These are phyloP conservation scores for Myxozyma neotropica DNA, from an alignment of 805 yeast genomes.

Conservation along the genomic window DNA sequence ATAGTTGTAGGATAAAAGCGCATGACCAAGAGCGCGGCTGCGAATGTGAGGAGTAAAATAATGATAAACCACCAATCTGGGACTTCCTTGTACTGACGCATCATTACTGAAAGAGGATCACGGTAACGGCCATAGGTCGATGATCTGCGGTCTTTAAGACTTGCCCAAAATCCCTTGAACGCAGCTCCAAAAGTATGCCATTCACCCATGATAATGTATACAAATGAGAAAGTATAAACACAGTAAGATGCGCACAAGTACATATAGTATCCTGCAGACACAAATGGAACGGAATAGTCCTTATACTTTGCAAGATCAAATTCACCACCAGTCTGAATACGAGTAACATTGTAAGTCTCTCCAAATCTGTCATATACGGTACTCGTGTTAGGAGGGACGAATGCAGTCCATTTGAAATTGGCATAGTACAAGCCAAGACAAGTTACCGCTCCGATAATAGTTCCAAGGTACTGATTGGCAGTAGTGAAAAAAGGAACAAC, in stretches of 20 bases:
- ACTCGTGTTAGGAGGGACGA: slow-evolving; percentile 52
- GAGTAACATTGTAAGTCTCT: slow-evolving; percentile 50
- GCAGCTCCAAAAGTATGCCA: slow-evolving; percentile 16
- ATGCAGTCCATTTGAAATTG: slow-evolving; percentile 50
- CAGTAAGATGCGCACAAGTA: slow-evolving; percentile 56
- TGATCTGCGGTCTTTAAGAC: slow-evolving; percentile 10
- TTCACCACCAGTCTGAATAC: slow-evolving; percentile 48
- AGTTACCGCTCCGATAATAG: slow-evolving; percentile 54
- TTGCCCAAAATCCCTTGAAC: slow-evolving; percentile 3
- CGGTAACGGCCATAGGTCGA: slow-evolving; percentile 11
- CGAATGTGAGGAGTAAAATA: slow-evolving; percentile 49
- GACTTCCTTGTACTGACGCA: slow-evolving; percentile 62
- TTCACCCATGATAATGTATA: slow-evolving; percentile 52
- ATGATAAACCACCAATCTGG: slow-evolving; percentile 73
- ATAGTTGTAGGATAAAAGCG: slow-evolving; percentile 51
- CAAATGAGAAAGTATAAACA: slow-evolving; percentile 55
- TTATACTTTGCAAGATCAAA: slow-evolving; percentile 54
- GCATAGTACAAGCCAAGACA: slow-evolving; percentile 57
- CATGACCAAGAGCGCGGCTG: slow-evolving; percentile 39
- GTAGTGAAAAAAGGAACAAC: slow-evolving; percentile 48
- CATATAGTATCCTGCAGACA: slow-evolving; percentile 55
- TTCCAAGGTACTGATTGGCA: slow-evolving; percentile 46
- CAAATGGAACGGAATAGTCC: slow-evolving; percentile 63
- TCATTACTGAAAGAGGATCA: slow-evolving; percentile 52
- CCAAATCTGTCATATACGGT: slow-evolving; percentile 41